phyloP scores from a whole-genome alignment of 176 grass and related monocot genomes.

The Paspalum notatum region DNA sequence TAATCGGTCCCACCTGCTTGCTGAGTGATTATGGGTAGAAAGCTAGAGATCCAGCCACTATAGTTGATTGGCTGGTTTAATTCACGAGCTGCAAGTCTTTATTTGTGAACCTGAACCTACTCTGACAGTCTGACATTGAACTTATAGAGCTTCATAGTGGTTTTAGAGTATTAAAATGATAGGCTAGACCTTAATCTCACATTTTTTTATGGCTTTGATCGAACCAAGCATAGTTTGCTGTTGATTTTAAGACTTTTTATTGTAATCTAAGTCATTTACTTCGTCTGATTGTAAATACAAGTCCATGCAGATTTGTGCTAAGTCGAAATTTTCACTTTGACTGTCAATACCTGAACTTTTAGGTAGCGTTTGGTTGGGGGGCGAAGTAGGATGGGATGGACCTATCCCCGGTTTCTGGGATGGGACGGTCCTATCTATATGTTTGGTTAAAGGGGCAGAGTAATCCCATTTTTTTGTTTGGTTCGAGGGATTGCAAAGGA shows the following conservation, averaged over 20 bases:
- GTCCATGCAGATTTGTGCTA: no score
- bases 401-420: no score
- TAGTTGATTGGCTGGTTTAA: background rate
- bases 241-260: background rate
- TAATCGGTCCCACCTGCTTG: background rate
- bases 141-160: background rate
- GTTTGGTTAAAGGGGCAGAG: no score
- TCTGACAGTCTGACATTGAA: background rate
- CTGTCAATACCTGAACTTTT: no score
- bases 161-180: conserved; percentile 5
- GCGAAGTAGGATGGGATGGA: no score
- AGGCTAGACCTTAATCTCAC: background rate
- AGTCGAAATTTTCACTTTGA: no score
- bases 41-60: background rate
- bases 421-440: no score
- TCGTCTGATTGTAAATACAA: no score
- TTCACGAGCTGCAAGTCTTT: background rate
- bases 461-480: no score
- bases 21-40: background rate
- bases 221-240: background rate
- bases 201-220: background rate
- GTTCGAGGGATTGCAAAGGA: no score
- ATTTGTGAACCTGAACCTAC: background rate
- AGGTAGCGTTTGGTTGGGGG: no score
- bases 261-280: background rate